phyloP scores from a whole-genome alignment of 495 filamentous ascomycete species.

The Tuber indicum region DNA sequence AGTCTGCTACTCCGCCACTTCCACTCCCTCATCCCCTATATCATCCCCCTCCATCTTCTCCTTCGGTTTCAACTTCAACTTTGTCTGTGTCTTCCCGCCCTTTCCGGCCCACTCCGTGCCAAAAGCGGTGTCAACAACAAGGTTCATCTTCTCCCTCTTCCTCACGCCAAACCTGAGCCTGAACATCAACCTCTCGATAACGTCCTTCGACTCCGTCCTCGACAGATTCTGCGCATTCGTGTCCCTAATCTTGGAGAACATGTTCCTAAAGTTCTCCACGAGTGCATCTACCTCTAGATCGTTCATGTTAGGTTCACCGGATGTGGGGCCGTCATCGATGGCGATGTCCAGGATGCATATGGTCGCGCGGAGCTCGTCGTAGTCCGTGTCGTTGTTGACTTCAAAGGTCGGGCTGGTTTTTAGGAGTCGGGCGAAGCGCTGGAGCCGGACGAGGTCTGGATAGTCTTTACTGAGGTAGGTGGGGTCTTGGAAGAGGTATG shows the following conservation, averaged over 20 bases:
- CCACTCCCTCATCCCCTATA: not conserved
- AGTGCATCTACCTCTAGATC: slow-evolving; percentile 64
- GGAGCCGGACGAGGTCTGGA: slow-evolving; percentile 49
- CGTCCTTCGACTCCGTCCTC: slow-evolving; percentile 65
- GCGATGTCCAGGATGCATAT: slow-evolving; percentile 64
- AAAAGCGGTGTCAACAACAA: slow-evolving; percentile 39
- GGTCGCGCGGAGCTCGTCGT: slow-evolving; percentile 56
- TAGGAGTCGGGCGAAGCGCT: slow-evolving; percentile 50
- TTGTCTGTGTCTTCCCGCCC: slow-evolving; percentile 26
- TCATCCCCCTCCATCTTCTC: not conserved
- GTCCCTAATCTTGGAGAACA: slow-evolving; percentile 67
- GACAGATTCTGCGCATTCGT: slow-evolving; percentile 64
- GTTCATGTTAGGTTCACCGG: slow-evolving; percentile 47
- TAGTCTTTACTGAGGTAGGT: slow-evolving; percentile 47
- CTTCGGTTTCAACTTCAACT: slow-evolving; percentile 8
- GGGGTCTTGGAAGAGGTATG: slow-evolving; percentile 57
- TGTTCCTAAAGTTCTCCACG: slow-evolving; percentile 54
- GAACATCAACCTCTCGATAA: slow-evolving; percentile 63
- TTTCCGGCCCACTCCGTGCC: slow-evolving; percentile 27
- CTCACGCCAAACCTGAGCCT: slow-evolving; percentile 61
- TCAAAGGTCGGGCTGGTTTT: slow-evolving; percentile 47
- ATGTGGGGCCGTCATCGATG: slow-evolving; percentile 56
- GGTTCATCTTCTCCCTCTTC: slow-evolving; percentile 48
- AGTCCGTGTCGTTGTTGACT: slow-evolving; percentile 56
- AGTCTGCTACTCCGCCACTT: not conserved